Base-by-base conservation (phyloP, 345 rosid genomes). In the Eucalyptus tenuipes region DNA sequence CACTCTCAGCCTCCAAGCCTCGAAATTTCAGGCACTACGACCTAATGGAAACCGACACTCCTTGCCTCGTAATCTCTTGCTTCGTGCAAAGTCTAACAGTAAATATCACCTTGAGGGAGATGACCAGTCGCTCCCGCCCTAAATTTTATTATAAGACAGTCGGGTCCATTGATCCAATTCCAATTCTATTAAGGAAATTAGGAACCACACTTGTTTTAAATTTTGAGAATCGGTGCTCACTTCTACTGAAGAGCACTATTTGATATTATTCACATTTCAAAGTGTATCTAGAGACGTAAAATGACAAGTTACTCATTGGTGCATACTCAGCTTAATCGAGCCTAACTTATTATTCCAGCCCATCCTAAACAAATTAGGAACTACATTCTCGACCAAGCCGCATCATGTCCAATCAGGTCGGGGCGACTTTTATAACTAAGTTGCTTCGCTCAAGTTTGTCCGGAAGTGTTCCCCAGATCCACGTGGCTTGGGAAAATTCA, bases 101-200 rank as follows among this genome's bases (percentile, higher is more conserved):
- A 68, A 16, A 68, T 17, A 68, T 68, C 44, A 17, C 7, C 24
- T 6, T 0, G 4, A 33, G 24, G 7, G 44, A 68, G 24, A 68
- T 5, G 44, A 15, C 17, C 3, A 31, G 25, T 17, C 0, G 12
- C 44, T 68, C 13, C 11, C 3, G 2, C 22, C 11, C 42, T 33
- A 33, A 8, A 33, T 33, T 17, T 68, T 68, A 68, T 33, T 31
- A 8, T 71, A 71, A 4, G 45, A 2, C 1, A 18, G 1, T 0
- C 4, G 4, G 13, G 14, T 33, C 0, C 1, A 2, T 3, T 5
- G 4, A 10, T 33, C 2, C 17, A 6, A 15, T 33, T 40, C 6
- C n/a, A n/a, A 37, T 37, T 68, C 7, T 3, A 2, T 10, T 68
- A 8, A 37, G 37, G 24, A 17, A 68, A 17, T 3, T 6, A 3